Base-by-base conservation (phyloP, 2,329 filamentous ascomycete genomes). In the Fusarium torulosum region DNA sequence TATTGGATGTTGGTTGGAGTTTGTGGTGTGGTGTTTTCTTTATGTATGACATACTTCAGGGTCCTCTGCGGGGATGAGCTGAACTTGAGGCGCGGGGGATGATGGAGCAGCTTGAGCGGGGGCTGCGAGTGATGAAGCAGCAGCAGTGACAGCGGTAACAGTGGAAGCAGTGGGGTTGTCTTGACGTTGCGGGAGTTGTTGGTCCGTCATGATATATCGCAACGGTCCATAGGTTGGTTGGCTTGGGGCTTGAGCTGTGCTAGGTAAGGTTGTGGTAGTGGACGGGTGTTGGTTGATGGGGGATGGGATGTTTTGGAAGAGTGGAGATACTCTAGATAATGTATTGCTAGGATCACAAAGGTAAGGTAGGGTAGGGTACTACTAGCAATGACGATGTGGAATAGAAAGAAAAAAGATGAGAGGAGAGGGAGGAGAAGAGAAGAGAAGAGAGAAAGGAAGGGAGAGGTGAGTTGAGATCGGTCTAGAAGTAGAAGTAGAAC, bases 61-160 rank as follows among this genome's bases (percentile, higher is more conserved):
- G 53, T 72, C 64, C 25, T 70, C 69, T 55, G 53, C 64, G 46
- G 70, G 58, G 47, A 69, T 62, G 19, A 72, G 64, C 51, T 72
- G 66, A 40, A 57, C 60, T 43, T 68, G 66, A 54, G 53, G 50
- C 37, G 59, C 52, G 52, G 66, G 50, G 42, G 53, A 53, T n/a
- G 49, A 50, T 21, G 53, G 53, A 43, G 63, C 44, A 27, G 45
- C 20, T n/a, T 29, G 27, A 27, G 42, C 51, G 10, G 51, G 42
- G 41, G 52, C 29, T 15, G 14, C 33, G 17, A 29, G 27, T 29
- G 14, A 15, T 15, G 31, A 14, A 35, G 54, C 38, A 23, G 42
- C 35, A 21, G 20, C 15, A 15, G 42, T 15, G 7, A 41, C 17
- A 10, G 42, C n/a, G 17, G 63, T 52, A 9, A 43, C 43, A 44